These are phyloP conservation scores for Arctium lappa DNA, from an alignment of 129 eudicot genomes.

Conservation along the genomic window DNA sequence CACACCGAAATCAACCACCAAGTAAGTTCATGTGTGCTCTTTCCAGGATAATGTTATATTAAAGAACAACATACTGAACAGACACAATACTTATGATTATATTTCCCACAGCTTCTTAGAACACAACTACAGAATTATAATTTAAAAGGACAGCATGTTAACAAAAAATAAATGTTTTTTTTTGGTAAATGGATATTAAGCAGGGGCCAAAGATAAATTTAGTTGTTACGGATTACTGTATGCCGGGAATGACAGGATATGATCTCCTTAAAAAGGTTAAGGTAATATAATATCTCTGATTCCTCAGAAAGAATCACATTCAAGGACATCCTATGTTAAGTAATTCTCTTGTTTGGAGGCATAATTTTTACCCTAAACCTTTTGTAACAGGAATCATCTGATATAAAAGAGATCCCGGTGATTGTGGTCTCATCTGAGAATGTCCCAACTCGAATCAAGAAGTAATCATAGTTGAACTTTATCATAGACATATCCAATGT, in stretches of 20 bases:
- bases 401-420: constrained; percentile 70
- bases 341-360: neutral
- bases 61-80: neutral
- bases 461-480: constrained; percentile 33
- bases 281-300: constrained; percentile 33
- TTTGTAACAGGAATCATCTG: constrained; percentile 58
- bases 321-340: neutral
- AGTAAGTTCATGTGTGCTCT: constrained; percentile 16
- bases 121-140: neutral
- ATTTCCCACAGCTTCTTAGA: neutral
- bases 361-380: neutral
- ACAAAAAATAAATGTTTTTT: neutral
- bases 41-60: neutral
- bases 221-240: constrained; percentile 76
- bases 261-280: constrained; percentile 77
- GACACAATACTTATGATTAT: neutral
- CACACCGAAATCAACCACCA: constrained; percentile 23
- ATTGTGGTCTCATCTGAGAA: constrained; percentile 81
- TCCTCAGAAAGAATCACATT: neutral
- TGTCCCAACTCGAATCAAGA: constrained; percentile 61
- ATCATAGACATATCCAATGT: neutral
- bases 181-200: constrained; percentile 7
- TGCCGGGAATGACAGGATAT: constrained; percentile 89
- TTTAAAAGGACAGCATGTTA: neutral
- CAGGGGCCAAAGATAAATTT: constrained; percentile 54